Evolutionary conservation across 2,329 filamentous ascomycete species (phyloP).

Genomic region (Metarhizium rileyi): DNA sequence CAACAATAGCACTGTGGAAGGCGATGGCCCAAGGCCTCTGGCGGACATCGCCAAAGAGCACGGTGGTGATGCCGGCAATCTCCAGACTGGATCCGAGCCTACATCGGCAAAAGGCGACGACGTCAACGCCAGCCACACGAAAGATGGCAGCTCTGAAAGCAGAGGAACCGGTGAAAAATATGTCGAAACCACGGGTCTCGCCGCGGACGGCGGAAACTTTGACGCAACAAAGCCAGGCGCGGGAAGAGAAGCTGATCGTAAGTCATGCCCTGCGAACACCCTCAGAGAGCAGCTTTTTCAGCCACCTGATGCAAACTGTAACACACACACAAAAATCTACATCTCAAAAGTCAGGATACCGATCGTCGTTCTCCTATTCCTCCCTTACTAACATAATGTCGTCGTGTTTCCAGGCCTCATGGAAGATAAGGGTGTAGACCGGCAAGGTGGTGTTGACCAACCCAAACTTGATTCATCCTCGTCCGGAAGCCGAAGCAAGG

Average conservation of each 20-base stretch:
- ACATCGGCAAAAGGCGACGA: not conserved
- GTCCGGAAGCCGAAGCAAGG: slow-evolving; percentile 8
- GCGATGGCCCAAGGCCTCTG: slow-evolving; percentile 18
- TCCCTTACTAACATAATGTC: slow-evolving; percentile 2
- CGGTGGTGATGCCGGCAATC: slow-evolving; percentile 22
- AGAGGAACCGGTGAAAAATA: slow-evolving; percentile 46
- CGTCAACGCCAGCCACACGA: slow-evolving; percentile 2
- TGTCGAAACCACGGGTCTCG: slow-evolving; percentile 47
- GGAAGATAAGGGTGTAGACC: slow-evolving; percentile 23
- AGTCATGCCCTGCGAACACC: slow-evolving; percentile 18
- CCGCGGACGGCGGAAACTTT: slow-evolving; percentile 58
- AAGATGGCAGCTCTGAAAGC: slow-evolving; percentile 13
- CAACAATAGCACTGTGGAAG: slow-evolving; percentile 21
- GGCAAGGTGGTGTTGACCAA: slow-evolving; percentile 7
- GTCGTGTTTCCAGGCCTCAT: slow-evolving; percentile 18
- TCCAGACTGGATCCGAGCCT: not conserved
- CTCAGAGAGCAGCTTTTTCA: not conserved
- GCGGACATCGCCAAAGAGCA: slow-evolving; percentile 24
- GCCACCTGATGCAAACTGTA: not conserved
- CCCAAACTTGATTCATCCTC: slow-evolving; percentile 8
- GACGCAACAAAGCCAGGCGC: slow-evolving; percentile 55
- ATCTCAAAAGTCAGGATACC: too few relatives aligned
- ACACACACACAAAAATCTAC: too few relatives aligned
- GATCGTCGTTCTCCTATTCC: too few relatives aligned
- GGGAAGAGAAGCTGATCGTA: slow-evolving; percentile 56